These are phyloP conservation scores for Echites panduratus DNA, from an alignment of 257 asterid genomes.

Conservation along the genomic window DNA sequence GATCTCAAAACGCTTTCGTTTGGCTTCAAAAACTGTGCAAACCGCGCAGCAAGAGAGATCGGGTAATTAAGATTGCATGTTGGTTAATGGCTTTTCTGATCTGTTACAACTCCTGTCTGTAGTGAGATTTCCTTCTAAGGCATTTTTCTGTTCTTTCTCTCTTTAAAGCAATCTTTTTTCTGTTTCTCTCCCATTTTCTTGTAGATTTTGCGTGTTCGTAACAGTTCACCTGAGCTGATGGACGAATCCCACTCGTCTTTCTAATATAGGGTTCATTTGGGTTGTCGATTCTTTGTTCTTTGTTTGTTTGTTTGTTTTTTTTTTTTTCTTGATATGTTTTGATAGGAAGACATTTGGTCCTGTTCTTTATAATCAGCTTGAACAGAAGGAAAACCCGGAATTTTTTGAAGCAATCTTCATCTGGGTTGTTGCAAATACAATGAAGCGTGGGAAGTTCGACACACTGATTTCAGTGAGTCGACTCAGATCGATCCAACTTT, in stretches of 20 bases:
- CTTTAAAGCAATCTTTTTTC: neutral
- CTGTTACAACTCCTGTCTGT: neutral
- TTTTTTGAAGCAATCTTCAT: neutral
- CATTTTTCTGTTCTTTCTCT: slow-evolving; percentile 1
- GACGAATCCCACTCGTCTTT: slow-evolving; percentile 18
- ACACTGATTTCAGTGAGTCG: slow-evolving; percentile 72
- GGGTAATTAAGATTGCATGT: neutral
- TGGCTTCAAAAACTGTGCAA: neutral
- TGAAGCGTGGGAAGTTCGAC: slow-evolving; percentile 62
- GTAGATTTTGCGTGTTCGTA: neutral
- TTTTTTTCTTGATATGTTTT: neutral
- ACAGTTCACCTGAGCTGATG: slow-evolving; percentile 33
- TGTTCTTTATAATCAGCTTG: neutral
- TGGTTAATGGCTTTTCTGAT: neutral
- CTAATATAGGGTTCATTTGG: slow-evolving; percentile 9
- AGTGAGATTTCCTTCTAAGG: neutral
- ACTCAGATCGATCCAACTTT: slow-evolving; percentile 71
- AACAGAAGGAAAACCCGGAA: neutral
- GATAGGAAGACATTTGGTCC: neutral
- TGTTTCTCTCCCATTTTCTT: neutral
- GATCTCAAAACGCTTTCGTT: neutral
- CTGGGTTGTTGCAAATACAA: slow-evolving; percentile 28
- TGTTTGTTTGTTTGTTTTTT: neutral
- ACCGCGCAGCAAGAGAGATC: neutral
- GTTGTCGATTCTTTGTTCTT: neutral